Base-by-base conservation (phyloP, 2,329 filamentous ascomycete species). In the Sporothrix mexicana region DNA sequence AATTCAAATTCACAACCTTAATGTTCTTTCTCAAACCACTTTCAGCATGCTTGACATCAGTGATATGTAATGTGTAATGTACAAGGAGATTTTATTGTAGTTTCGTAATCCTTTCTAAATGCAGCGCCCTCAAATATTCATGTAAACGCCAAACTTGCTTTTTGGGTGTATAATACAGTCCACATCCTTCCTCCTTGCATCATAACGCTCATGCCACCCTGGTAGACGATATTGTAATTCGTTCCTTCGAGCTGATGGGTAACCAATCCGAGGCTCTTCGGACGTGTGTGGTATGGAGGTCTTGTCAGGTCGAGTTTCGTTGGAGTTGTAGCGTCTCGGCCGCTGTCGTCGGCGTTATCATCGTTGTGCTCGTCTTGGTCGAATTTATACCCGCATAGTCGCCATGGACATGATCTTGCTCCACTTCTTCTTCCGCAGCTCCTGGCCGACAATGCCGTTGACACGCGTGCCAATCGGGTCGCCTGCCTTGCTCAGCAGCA, bases 321-420 rank as follows among this genome's bases (percentile, higher is more conserved):
- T 20, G 41, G 12, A 20, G 17, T 41, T 41, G 47, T 47, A 6
- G 61, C 41, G 7, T 17, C 10, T 45, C n/a, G 20, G 61, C 12
- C 47, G 41, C 41, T 43, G 61, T 66, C n/a, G 36, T 62, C 41
- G 41, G 25, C 61, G 41, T 25, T 25, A 41, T 64, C 64, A 17
- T 36, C 43, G 62, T 49, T 20, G 45, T n/a, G 8, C 13, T 55
- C 8, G 30, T 7, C 41, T 13, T 41, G 45, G 3, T 66, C n/a
- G 15, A 36, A 36, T 47, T 36, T 83, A 89, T 51, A 84, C 87
- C 78, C 89, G 86, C 83, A 88, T 87, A 25, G 96, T 95, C 71
- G 96, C 96, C 87, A 99, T 89, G 77, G 93, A 97, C 80, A 99
- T 83, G 79, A 99, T 98, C 89, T 98, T 99, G 79, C 94, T 97